Base-by-base conservation (phyloP, 2,329 filamentous ascomycete species). In the Sporothrix sp. region DNA sequence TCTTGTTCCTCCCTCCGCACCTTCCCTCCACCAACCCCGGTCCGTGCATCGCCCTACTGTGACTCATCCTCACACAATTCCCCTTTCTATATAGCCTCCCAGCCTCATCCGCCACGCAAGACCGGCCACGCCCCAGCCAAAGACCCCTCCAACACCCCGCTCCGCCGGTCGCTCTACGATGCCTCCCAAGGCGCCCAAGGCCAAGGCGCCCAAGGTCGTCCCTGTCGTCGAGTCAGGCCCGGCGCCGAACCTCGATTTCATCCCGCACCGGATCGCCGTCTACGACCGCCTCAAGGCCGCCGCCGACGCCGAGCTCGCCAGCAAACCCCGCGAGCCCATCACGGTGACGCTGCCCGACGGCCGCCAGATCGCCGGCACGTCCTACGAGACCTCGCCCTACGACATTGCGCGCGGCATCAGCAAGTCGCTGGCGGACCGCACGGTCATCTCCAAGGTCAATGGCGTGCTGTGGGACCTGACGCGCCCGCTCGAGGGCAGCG, bases 381-480 rank as follows among this genome's bases (percentile, higher is more conserved):
- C 89, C 45, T 97, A 86, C 85, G 87, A 94, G 71, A 96, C 89
- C 58, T 94, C 89, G 14, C 93, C 93, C 6, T 84, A 76, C 39
- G 76, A 83, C 61, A 82, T 95, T 67, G 80, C 81, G 56, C 85
- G 79, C 69, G 79, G 75, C 61, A 95, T 90, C 66, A 89, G 75
- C 25, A 96, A 85, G 79, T 93, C 81, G 64, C 78, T 85, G 61
- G 86, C 80, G 71, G 88, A 88, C 75, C 86, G 83, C 71, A 90
- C 82, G 40, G 87, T 98, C 54, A 84, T 98, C 61, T 84, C 91
- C 39, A 82, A 82, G 63, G 78, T 97, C 33, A 84, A 97, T 61
- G 87, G 85, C 50, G 75, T 81, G 62, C 74, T 97, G 10, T 98
- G 91, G 93, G 93, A 98, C 70, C 71, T 98, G 58, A 87, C 91